Evolutionary conservation across 768 basidiomycete genomes (phyloP).

Genomic region (Phanerochaete sordida): DNA sequence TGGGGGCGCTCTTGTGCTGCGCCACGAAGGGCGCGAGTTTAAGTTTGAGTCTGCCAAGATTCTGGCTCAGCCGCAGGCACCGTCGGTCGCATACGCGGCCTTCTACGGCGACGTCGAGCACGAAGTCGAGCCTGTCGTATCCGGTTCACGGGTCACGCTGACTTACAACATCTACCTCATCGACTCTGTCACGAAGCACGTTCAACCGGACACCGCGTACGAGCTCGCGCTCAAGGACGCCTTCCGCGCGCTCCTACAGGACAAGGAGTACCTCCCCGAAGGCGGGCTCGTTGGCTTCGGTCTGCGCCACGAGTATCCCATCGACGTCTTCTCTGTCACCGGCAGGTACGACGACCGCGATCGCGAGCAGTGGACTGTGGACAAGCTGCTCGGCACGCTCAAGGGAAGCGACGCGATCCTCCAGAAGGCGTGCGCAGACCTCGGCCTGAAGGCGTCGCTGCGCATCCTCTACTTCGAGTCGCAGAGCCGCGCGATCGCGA

Average conservation of each 20-base stretch:
- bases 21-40: conserved; percentile 26
- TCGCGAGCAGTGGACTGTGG: background rate
- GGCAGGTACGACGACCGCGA: background rate
- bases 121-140: conserved; percentile 38
- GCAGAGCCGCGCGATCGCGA: background rate
- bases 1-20: conserved; percentile 40
- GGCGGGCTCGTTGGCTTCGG: conserved; percentile 41
- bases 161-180: conserved; percentile 38
- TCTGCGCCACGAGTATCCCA: conserved; percentile 34
- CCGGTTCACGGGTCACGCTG: conserved; percentile 42
- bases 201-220: background rate
- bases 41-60: conserved; percentile 34
- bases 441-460: background rate
- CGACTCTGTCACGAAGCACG: background rate
- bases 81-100: conserved; percentile 34
- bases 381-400: background rate
- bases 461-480: background rate
- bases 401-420: conserved; percentile 14
- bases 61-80: conserved; percentile 7
- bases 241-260: conserved; percentile 27
- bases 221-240: conserved; percentile 11
- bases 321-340: background rate
- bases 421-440: background rate
- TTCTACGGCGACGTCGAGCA: conserved; percentile 45
- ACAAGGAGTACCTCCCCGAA: conserved; percentile 32